Conservation (phyloP, 352 stramenopile genomes). For the Globisporangium echinulatum region DNA sequence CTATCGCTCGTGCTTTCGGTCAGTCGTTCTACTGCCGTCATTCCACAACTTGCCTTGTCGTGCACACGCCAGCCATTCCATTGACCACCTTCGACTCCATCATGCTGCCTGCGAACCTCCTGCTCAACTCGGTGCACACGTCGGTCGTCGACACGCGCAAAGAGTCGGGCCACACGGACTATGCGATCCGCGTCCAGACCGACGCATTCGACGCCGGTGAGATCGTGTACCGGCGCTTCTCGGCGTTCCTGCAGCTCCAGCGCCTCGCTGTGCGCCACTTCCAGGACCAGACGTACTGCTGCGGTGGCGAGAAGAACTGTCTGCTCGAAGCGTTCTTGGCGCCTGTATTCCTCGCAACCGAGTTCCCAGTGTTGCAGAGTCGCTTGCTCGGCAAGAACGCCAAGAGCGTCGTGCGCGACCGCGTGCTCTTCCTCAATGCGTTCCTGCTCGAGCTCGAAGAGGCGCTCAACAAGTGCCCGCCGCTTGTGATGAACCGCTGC, state of each 20-base stretch:
- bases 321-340: conserved; percentile 64
- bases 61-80: not conserved
- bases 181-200: conserved; percentile 72
- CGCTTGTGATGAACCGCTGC: conserved; percentile 62
- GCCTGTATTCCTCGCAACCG: conserved; percentile 58
- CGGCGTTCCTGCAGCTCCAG: conserved; percentile 80
- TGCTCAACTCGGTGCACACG: conserved; percentile 48
- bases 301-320: conserved; percentile 56
- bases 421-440: conserved; percentile 77
- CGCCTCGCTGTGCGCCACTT: conserved; percentile 64
- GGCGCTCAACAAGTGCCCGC: conserved; percentile 69
- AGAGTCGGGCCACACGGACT: conserved; percentile 76
- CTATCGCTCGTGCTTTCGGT: no score
- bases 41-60: conserved; percentile 5
- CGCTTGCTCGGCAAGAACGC: conserved; percentile 78
- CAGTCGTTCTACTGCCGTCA: not conserved
- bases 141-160: conserved; percentile 73
- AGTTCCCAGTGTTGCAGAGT: conserved; percentile 70
- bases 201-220: conserved; percentile 45
- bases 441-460: conserved; percentile 74
- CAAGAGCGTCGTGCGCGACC: conserved; percentile 67
- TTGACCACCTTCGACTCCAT: not conserved
- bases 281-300: conserved; percentile 53
- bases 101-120: conserved; percentile 34
- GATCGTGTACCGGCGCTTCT: conserved; percentile 83